A percentile compares a stretch with the other conserved stretches of the same genome.
These are phyloP conservation scores for Kwoniella shivajii DNA, from an alignment of 1,284 basidiomycete genomes.

Conservation along the genomic window DNA sequence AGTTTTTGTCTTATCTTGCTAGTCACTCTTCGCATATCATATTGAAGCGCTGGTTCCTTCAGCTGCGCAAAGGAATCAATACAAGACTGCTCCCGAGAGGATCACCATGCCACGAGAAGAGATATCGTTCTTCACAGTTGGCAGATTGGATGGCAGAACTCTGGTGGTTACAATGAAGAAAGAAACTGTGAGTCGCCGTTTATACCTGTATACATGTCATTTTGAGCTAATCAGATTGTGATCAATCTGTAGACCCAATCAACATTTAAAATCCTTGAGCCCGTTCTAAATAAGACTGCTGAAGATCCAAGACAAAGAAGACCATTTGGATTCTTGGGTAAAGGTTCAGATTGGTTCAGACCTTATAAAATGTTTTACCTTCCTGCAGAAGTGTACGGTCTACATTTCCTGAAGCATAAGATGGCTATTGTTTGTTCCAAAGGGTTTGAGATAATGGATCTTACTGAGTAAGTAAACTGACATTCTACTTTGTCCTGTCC, in stretches of 20 bases:
- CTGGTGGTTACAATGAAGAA: slow-evolving; percentile 95
- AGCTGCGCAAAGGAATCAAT: slow-evolving; percentile 40
- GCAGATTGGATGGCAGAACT: slow-evolving; percentile 78
- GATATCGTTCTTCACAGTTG: slow-evolving; percentile 92
- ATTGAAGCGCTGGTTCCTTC: slow-evolving; percentile 94
- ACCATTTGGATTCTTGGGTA: slow-evolving; percentile 71
- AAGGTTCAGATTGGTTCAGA: slow-evolving; percentile 88
- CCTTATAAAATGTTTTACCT: slow-evolving; percentile 91
- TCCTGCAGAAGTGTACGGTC: slow-evolving; percentile 80
- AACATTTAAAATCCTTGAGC: slow-evolving; percentile 90
- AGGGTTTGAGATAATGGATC: slow-evolving; percentile 97
- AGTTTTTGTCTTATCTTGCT: neutral
- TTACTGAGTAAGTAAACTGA: slow-evolving; percentile 68
- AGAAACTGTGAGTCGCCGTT: slow-evolving; percentile 68
- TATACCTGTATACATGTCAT: too few relatives aligned
- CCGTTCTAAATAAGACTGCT: slow-evolving; percentile 80
- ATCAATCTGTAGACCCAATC: slow-evolving; percentile 66
- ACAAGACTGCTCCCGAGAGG: slow-evolving; percentile 68
- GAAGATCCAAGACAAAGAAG: slow-evolving; percentile 64
- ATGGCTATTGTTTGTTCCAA: slow-evolving; percentile 89
- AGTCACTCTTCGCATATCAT: slow-evolving; percentile 71
- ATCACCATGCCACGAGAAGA: slow-evolving; percentile 80
- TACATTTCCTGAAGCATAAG: slow-evolving; percentile 87
- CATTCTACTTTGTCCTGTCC: neutral
- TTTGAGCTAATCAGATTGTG: too few relatives aligned